A percentile compares a stretch with the other conserved stretches of the same genome.
phyloP scores from a whole-genome alignment of 2,329 filamentous ascomycete genomes.

The Calonectria hongkongensis region DNA sequence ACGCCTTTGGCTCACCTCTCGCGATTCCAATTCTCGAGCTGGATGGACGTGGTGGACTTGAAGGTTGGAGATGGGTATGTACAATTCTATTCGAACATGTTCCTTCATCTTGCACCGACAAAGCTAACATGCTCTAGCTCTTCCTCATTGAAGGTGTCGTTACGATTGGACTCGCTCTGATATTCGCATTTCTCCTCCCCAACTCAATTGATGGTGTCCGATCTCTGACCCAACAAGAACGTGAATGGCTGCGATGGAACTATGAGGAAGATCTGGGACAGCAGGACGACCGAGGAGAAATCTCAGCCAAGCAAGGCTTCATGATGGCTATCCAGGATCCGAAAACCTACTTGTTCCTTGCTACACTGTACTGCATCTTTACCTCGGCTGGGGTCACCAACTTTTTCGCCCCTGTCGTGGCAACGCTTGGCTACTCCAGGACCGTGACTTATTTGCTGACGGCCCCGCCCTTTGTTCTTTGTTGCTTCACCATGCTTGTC shows the following conservation, averaged over 20 bases:
- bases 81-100: not conserved
- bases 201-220: constrained; percentile 28
- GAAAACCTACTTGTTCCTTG: constrained; percentile 30
- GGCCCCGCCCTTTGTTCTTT: constrained; percentile 16
- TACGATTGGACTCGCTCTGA: constrained; percentile 24
- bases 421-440: constrained; percentile 29
- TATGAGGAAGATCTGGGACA: constrained; percentile 32
- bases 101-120: not conserved
- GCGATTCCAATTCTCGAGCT: constrained; percentile 31
- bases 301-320: constrained; percentile 52
- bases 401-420: constrained; percentile 33
- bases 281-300: constrained; percentile 26
- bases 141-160: constrained; percentile 37
- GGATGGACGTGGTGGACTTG: constrained; percentile 29
- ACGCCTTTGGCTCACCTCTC: constrained; percentile 31
- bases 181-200: constrained; percentile 35
- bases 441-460: constrained; percentile 27
- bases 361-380: constrained; percentile 35
- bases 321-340: constrained; percentile 33
- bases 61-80: constrained; percentile 38
- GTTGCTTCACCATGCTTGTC: constrained; percentile 21
- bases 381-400: constrained; percentile 31
- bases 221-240: constrained; percentile 22
- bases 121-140: constrained; percentile 3
- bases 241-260: constrained; percentile 34